Conservation (phyloP, 345 rosid genomes). For the Rhodamnia argentea region DNA sequence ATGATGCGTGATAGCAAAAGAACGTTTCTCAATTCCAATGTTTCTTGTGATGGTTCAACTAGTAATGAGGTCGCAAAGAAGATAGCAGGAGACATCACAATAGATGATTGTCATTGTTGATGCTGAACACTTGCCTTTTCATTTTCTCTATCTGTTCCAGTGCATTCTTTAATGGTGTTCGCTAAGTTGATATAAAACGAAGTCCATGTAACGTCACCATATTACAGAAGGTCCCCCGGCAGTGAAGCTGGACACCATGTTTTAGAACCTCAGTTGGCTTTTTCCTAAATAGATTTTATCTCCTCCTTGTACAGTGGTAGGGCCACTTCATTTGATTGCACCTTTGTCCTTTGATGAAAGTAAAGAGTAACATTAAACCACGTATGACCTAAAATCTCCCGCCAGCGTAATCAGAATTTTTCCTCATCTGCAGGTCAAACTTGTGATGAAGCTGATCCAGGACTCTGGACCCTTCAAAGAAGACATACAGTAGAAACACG, state of each 20-base stretch:
- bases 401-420: neutral
- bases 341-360: no score
- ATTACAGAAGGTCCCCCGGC: neutral
- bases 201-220: no score
- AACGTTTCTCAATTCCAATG: neutral
- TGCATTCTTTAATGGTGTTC: neutral
- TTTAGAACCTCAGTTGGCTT: neutral
- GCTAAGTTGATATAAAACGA: neutral
- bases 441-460: slow-evolving; percentile 53
- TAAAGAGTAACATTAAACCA: no score
- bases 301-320: neutral
- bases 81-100: neutral
- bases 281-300: neutral
- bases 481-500: slow-evolving; percentile 16
- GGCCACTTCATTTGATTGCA: no score
- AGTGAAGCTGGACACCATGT: neutral
- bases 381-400: no score
- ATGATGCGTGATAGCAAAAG: neutral
- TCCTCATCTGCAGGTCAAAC: slow-evolving; percentile 41
- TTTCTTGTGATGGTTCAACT: neutral
- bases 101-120: neutral
- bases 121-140: neutral
- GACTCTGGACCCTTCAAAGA: slow-evolving; percentile 89
- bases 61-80: neutral
- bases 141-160: neutral